Conservation (phyloP, 1,139 yeast species). For the Geotrichum siamense region DNA sequence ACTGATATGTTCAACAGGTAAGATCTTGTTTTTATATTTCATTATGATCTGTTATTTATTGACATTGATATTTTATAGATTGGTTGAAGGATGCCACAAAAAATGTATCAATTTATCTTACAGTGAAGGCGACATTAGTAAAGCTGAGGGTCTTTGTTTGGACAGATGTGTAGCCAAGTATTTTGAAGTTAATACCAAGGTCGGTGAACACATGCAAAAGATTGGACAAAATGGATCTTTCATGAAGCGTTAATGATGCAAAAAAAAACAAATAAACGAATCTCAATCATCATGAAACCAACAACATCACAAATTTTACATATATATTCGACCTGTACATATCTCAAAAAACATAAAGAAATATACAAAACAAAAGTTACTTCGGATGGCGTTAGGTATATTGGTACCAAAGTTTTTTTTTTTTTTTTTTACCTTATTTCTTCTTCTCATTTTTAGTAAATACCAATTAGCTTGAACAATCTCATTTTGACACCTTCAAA, state of each 20-base stretch:
- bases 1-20: conserved; percentile 84
- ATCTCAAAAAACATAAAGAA: too few relatives aligned
- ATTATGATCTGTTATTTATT: neutral
- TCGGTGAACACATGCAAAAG: conserved; percentile 58
- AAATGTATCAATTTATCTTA: conserved; percentile 75
- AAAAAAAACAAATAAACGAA: neutral
- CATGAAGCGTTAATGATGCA: conserved; percentile 22
- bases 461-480: conserved; percentile 27
- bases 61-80: conserved; percentile 36
- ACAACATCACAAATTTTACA: too few relatives aligned
- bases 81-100: conserved; percentile 74
- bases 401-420: too few relatives aligned
- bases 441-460: neutral
- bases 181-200: conserved; percentile 92
- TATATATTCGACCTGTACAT: neutral
- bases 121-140: conserved; percentile 68
- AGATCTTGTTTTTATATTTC: neutral
- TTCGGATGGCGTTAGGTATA: too few relatives aligned
- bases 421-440: too few relatives aligned
- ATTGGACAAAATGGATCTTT: conserved; percentile 28
- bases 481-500: conserved; percentile 76
- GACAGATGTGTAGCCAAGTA: conserved; percentile 98
- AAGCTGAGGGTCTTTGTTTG: conserved; percentile 82
- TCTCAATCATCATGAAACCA: too few relatives aligned
- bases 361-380: too few relatives aligned